These are phyloP conservation scores for Gynandropsis gynandra DNA, from an alignment of 345 rosid species.

Conservation along the genomic window DNA sequence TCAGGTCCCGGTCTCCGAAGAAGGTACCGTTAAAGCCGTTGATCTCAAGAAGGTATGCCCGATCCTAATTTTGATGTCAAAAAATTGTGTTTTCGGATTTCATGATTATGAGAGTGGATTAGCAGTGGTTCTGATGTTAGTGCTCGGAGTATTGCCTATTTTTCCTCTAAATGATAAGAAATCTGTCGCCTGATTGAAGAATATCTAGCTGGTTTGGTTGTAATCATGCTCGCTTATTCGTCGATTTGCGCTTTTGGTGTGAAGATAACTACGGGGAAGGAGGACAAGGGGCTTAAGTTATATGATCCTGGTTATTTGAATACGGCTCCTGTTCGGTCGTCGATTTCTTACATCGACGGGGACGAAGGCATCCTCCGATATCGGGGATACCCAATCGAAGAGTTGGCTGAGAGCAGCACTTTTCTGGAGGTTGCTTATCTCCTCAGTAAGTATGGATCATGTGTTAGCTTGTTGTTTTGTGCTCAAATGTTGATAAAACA, in stretches of 20 bases:
- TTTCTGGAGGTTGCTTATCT: constrained; percentile 77
- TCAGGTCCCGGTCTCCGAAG: constrained; percentile 45
- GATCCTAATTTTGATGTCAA: not conserved
- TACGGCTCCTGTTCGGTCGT: constrained; percentile 84
- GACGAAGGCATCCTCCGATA: constrained; percentile 86
- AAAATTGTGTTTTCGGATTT: not conserved
- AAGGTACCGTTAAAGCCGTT: constrained; percentile 72
- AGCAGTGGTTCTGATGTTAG: too few species aligned
- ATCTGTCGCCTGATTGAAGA: too few species aligned
- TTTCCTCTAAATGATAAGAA: too few species aligned
- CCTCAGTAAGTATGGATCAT: constrained; percentile 34
- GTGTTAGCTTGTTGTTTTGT: not conserved
- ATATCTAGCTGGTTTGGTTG: too few species aligned
- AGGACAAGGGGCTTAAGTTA: constrained; percentile 73
- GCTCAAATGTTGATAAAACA: not conserved
- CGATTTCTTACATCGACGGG: constrained; percentile 87
- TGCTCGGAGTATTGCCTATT: too few species aligned
- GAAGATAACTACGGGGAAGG: constrained; percentile 62
- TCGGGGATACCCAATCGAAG: constrained; percentile 81
- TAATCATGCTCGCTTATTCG: too few species aligned
- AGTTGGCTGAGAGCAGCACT: constrained; percentile 67
- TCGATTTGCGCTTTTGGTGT: constrained; percentile 5
- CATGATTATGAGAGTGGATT: not conserved
- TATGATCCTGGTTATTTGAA: constrained; percentile 94
- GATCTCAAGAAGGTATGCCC: constrained; percentile 69